These are phyloP conservation scores for Gynandropsis gynandra DNA, from an alignment of 345 rosid species.

Conservation along the genomic window DNA sequence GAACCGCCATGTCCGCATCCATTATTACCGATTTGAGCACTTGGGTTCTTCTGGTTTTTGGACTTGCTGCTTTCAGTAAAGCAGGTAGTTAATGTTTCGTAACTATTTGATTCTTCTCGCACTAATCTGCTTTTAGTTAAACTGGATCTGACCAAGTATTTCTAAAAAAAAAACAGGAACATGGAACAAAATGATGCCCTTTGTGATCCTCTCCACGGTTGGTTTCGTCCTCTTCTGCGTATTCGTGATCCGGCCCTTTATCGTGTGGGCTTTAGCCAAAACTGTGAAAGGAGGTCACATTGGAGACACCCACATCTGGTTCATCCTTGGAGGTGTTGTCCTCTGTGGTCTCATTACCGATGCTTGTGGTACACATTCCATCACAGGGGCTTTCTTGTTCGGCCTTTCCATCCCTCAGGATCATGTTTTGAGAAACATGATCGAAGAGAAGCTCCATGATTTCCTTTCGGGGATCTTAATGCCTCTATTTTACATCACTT, in stretches of 20 bases:
- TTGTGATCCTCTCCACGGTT: slow-evolving; percentile 21
- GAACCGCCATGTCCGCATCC: slow-evolving; percentile 50
- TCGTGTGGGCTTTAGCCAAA: slow-evolving; percentile 34
- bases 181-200: slow-evolving; percentile 22
- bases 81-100: too few relatives aligned
- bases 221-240: slow-evolving; percentile 32
- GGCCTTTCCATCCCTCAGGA: slow-evolving; percentile 55
- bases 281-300: slow-evolving; percentile 27
- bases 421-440: slow-evolving; percentile 25
- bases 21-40: slow-evolving; percentile 41
- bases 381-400: slow-evolving; percentile 59
- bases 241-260: slow-evolving; percentile 38
- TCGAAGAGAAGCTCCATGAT: slow-evolving; percentile 44
- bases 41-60: slow-evolving; percentile 45
- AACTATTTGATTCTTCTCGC: background rate
- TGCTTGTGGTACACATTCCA: slow-evolving; percentile 47
- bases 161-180: slow-evolving; percentile 22
- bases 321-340: slow-evolving; percentile 42
- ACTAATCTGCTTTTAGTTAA: too few relatives aligned
- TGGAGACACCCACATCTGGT: slow-evolving; percentile 39
- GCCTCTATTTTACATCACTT: slow-evolving; percentile 42
- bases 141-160: too few relatives aligned
- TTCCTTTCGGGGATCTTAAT: slow-evolving; percentile 39
- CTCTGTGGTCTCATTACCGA: slow-evolving; percentile 52
- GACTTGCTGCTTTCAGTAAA: slow-evolving; percentile 28